Evolutionary conservation across 2,329 filamentous ascomycete species (phyloP).

Genomic region (Hymenoscyphus fraxineus): DNA sequence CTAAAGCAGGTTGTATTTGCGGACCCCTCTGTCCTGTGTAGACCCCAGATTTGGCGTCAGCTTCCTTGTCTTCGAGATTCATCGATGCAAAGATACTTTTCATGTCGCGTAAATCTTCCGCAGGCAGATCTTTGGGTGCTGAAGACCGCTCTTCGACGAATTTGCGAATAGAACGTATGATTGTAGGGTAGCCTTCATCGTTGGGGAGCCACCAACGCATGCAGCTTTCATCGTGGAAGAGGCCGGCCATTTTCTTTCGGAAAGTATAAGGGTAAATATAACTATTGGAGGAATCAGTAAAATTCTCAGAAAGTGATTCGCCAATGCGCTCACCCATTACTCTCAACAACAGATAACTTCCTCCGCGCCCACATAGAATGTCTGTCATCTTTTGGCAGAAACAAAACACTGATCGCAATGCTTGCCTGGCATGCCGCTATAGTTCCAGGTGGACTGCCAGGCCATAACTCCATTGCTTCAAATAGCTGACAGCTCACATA

Average conservation of each 20-base stretch:
- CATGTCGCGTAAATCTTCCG: conserved; percentile 69
- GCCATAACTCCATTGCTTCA: conserved; percentile 72
- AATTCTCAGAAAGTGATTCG: background rate
- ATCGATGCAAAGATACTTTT: conserved; percentile 67
- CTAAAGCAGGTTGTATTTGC: background rate
- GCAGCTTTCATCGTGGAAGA: conserved; percentile 69
- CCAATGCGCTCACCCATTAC: conserved; percentile 61
- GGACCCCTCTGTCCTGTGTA: background rate
- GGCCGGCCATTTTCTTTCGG: conserved; percentile 68
- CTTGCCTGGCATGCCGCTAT: conserved; percentile 71
- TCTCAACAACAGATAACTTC: conserved; percentile 76
- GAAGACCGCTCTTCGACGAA: conserved; percentile 76
- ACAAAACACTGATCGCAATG: conserved; percentile 71
- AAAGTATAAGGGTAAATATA: conserved; percentile 78
- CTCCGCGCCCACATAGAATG: conserved; percentile 76
- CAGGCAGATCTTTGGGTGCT: conserved; percentile 52
- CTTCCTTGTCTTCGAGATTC: conserved; percentile 43
- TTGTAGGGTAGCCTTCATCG: conserved; percentile 68
- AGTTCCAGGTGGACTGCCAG: conserved; percentile 64
- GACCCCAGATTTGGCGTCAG: background rate
- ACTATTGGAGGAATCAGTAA: conserved; percentile 45
- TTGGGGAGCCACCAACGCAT: conserved; percentile 87
- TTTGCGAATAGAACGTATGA: conserved; percentile 72
- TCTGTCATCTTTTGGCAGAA: conserved; percentile 69
- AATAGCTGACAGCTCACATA: conserved; percentile 73